Evolutionary conservation across 2,329 filamentous ascomycete species (phyloP), one percentile per base, ranked within the genome.

Genomic region (Pochonia chlamydosporia): DNA sequence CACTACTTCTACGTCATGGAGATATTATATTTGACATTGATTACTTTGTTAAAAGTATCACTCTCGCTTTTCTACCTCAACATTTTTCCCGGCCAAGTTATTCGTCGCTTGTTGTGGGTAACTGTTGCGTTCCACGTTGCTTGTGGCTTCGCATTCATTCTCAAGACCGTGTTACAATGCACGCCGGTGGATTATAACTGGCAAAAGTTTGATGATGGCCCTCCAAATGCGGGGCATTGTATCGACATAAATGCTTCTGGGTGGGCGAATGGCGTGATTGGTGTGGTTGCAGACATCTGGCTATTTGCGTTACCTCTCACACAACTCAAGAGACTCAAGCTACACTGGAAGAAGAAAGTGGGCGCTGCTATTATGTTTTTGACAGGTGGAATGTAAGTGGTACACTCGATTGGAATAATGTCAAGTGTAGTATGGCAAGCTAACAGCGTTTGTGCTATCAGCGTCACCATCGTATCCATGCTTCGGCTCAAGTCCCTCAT

Each of bases 11-110:
- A 67, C 52, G 55, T 62, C 49, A 61, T 62, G 52, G 63, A 65
- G 40, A 45, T 58, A n/a, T 25, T 73, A 37, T 72, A 75, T 55
- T 71, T 74, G 54, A 48, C 58, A 5, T 58, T 67, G 13, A 56
- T 73, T n/a, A 60, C 65, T 28, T 57, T 72, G 43, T 65, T 71
- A 20, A 73, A 75, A 49, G 58, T 72, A 18, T 69, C 73, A 4
- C 63, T 78, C 25, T 62, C 77, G 5, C 62, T 73, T 51, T 73
- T 77, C 58, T 76, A 75, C 53, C 61, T 72, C 25, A 67, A 69
- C 41, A 70, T 77, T 46, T 78, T 78, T 49, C 69, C 69, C 0
- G 52, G 55, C 1, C 52, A 35, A 2, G 46, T 40, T 6, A 62
- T 73, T 24, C 62, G 63, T 16, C 58, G 56, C n/a, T 28, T 68